These are phyloP conservation scores for Artomyces pyxidatus DNA, from an alignment of 768 basidiomycete species.

Conservation along the genomic window DNA sequence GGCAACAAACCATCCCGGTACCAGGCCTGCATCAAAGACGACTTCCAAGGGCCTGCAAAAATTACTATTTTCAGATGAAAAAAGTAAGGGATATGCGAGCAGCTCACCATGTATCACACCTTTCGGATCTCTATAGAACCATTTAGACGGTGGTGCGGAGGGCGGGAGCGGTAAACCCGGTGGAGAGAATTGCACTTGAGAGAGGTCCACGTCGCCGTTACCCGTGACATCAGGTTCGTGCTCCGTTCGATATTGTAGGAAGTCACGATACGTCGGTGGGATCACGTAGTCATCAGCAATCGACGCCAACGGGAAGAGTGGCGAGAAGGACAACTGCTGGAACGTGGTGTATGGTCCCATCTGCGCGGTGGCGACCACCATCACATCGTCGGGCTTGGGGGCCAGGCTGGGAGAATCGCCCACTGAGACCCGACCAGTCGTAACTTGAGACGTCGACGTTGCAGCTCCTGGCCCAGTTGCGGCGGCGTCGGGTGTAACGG, in stretches of 20 bases:
- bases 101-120: constrained; percentile 69
- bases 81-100: too few species aligned
- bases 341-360: constrained; percentile 87
- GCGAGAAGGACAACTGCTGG: constrained; percentile 81
- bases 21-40: constrained; percentile 85
- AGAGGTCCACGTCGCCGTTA: constrained; percentile 34
- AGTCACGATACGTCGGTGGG: constrained; percentile 80
- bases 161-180: constrained; percentile 72
- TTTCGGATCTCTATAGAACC: constrained; percentile 84
- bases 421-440: constrained; percentile 16
- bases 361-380: constrained; percentile 58
- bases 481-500: constrained; percentile 34
- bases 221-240: constrained; percentile 51
- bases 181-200: constrained; percentile 65
- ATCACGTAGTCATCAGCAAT: constrained; percentile 90
- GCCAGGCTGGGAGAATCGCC: constrained; percentile 28
- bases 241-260: constrained; percentile 58
- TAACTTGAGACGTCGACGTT: constrained; percentile 15
- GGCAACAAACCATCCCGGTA: constrained; percentile 80
- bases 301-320: constrained; percentile 79
- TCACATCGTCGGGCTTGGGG: constrained; percentile 55
- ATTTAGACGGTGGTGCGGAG: constrained; percentile 58
- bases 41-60: constrained; percentile 71
- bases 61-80: constrained; percentile 6
- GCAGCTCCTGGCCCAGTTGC: constrained; percentile 18